These are phyloP conservation scores for Bruguiera sexangula DNA, from an alignment of 345 rosid species.

Conservation along the genomic window DNA sequence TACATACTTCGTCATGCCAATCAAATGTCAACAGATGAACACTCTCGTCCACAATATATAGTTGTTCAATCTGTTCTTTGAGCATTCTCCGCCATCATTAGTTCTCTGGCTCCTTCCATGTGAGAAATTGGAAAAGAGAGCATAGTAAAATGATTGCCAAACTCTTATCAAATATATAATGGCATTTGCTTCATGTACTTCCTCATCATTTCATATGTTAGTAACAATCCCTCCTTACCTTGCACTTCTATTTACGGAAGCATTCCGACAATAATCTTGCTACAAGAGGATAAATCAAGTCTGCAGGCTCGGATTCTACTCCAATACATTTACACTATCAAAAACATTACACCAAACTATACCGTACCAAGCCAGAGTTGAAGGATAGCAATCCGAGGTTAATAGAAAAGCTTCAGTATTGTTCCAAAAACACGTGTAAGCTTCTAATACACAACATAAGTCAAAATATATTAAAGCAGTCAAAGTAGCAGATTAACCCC, in stretches of 20 bases:
- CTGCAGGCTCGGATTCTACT: no score
- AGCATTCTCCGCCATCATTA: background rate
- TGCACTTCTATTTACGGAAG: background rate
- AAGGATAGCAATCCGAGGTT: background rate
- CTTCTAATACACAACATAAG: constrained; percentile 20
- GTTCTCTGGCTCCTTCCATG: no score
- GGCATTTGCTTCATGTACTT: background rate
- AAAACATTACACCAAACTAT: background rate
- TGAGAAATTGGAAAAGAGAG: background rate
- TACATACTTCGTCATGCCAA: background rate
- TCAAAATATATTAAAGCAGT: constrained; percentile 31
- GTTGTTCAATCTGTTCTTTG: no score
- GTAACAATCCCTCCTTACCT: background rate
- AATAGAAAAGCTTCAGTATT: background rate
- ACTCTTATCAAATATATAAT: background rate
- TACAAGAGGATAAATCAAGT: background rate
- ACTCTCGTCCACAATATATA: no score
- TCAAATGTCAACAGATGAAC: background rate
- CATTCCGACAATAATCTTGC: no score
- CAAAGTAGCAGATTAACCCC: constrained; percentile 26
- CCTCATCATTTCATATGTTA: background rate
- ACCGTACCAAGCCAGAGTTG: background rate
- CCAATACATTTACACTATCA: no score
- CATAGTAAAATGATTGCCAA: background rate
- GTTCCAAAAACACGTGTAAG: background rate